These are phyloP conservation scores for Yarrowia keelungensis DNA, from an alignment of 805 yeast genomes.

Conservation along the genomic window DNA sequence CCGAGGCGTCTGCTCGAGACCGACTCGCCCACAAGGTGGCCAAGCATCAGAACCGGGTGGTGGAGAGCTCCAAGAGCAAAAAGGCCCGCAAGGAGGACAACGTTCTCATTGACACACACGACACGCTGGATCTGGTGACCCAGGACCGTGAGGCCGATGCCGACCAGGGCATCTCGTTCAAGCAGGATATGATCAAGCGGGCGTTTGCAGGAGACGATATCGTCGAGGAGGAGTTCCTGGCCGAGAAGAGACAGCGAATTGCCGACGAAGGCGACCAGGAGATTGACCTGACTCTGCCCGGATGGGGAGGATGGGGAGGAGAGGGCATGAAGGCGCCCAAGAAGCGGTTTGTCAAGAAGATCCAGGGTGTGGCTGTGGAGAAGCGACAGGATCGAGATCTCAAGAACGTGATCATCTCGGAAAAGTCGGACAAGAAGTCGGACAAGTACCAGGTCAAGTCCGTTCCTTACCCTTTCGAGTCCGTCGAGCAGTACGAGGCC, in stretches of 20 bases:
- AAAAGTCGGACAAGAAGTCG: conserved; percentile 81
- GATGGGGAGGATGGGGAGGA: conserved; percentile 99
- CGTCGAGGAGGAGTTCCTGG: conserved; percentile 70
- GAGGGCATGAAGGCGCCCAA: conserved; percentile 56
- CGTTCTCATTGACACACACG: conserved; percentile 49
- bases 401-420: conserved; percentile 87
- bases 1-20: conserved; percentile 52
- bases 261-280: conserved; percentile 87
- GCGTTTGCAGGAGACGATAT: conserved; percentile 99
- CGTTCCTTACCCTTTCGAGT: conserved; percentile 96
- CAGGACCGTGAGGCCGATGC: conserved; percentile 50
- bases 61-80: conserved; percentile 46
- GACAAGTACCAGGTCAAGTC: conserved; percentile 82
- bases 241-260: conserved; percentile 71
- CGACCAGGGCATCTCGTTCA: conserved; percentile 60
- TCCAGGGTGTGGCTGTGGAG: conserved; percentile 75
- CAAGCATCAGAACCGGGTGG: conserved; percentile 48
- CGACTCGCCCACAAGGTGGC: conserved; percentile 47
- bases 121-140: conserved; percentile 63
- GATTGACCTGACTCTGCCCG: conserved; percentile 86
- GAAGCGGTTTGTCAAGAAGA: conserved; percentile 68
- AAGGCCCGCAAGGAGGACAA: conserved; percentile 44
- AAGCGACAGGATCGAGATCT: conserved; percentile 79
- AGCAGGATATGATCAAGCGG: conserved; percentile 82
- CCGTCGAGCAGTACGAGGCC: conserved; percentile 92